Percentiles rank a stretch among this genome's conserved stretches.
Evolutionary conservation across 495 filamentous ascomycete species (phyloP).

Genomic region (Geopyxis carbonaria): DNA sequence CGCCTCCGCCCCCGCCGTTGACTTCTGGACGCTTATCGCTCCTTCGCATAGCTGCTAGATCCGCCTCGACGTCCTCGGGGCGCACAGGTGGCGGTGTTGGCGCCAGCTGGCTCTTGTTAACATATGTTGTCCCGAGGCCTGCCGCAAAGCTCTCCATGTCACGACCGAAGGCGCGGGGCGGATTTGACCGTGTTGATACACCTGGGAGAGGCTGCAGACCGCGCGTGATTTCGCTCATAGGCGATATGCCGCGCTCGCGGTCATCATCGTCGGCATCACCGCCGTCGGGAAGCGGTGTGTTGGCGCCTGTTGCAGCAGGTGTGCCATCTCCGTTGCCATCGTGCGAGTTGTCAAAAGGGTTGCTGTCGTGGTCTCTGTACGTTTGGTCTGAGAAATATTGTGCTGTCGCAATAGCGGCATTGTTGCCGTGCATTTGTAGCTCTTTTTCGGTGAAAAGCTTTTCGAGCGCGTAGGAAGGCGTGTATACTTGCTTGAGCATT

Average conservation of each 20-base stretch:
- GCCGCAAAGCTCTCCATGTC: slow-evolving; percentile 20
- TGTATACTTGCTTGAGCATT: slow-evolving; percentile 40
- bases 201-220: not conserved
- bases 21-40: slow-evolving; percentile 5
- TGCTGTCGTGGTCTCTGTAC: not conserved
- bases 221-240: not conserved
- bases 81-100: slow-evolving; percentile 17
- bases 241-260: slow-evolving; percentile 2
- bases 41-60: slow-evolving; percentile 17
- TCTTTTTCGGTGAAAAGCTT: slow-evolving; percentile 92
- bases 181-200: slow-evolving; percentile 16
- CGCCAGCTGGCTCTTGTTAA: slow-evolving; percentile 19
- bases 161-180: slow-evolving; percentile 9
- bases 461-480: slow-evolving; percentile 58
- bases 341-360: not conserved
- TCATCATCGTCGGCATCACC: slow-evolving; percentile 16
- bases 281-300: slow-evolving; percentile 11
- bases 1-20: too few relatives aligned
- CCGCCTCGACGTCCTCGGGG: slow-evolving; percentile 17
- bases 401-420: slow-evolving; percentile 42
- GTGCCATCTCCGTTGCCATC: slow-evolving; percentile 1
- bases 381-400: slow-evolving; percentile 18
- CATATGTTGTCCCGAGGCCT: slow-evolving; percentile 20
- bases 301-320: slow-evolving; percentile 1
- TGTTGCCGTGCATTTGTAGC: slow-evolving; percentile 54